Evolutionary conservation across 352 stramenopile genomes (phyloP).

Genomic region (Blastocystis sp.): DNA sequence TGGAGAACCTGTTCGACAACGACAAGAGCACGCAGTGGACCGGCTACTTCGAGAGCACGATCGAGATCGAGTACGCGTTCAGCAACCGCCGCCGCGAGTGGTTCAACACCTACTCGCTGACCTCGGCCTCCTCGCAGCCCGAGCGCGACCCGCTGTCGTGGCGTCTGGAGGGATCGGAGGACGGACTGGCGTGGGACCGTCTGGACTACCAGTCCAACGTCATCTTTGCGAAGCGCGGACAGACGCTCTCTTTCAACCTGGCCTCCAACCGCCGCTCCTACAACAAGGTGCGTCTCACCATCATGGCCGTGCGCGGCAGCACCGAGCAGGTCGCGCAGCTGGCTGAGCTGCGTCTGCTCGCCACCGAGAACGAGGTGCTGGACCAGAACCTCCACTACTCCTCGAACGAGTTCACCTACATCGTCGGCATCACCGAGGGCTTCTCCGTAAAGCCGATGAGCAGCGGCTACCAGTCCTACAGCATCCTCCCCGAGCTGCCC

Average conservation of each 20-base stretch:
- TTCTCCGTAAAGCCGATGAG: conserved; percentile 28
- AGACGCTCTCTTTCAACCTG: conserved; percentile 20
- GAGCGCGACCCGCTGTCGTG: conserved; percentile 38
- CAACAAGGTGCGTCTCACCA: conserved; percentile 2
- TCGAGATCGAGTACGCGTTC: conserved; percentile 44
- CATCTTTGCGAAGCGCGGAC: not conserved
- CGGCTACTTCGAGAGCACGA: not conserved
- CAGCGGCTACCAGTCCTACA: conserved; percentile 14
- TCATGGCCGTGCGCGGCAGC: not conserved
- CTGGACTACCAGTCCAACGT: conserved; percentile 49
- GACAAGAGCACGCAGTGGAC: conserved; percentile 32
- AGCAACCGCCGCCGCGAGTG: conserved; percentile 41
- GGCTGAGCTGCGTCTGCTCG: conserved; percentile 5
- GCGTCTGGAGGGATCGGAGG: conserved; percentile 47
- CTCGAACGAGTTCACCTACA: not conserved
- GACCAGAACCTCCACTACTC: not conserved
- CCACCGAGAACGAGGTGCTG: not conserved
- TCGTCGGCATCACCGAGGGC: conserved; percentile 14
- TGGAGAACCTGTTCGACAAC: conserved; percentile 56
- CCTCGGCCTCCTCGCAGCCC: not conserved
- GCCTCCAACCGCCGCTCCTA: conserved; percentile 33
- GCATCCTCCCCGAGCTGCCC: conserved; percentile 26
- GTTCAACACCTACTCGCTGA: conserved; percentile 52
- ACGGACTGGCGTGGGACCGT: conserved; percentile 39
- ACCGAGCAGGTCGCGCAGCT: not conserved